Base-by-base conservation (phyloP, 257 asterid genomes). In the Catharanthus roseus region DNA sequence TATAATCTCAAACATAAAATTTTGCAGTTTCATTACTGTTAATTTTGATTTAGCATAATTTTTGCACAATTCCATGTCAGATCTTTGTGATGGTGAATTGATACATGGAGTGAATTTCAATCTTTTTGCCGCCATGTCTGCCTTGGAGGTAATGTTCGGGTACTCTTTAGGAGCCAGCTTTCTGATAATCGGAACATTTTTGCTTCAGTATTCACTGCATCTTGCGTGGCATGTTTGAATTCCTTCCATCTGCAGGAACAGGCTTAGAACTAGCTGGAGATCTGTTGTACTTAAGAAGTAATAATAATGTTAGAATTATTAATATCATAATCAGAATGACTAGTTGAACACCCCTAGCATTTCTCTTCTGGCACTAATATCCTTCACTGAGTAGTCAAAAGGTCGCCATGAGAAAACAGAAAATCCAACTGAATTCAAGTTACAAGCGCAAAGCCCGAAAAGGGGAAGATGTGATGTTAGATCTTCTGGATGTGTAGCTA, bases 71-170 rank as follows among this genome's bases (percentile, higher is more conserved):
- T 50, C n/a, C 49, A 28, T 68, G 38, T 8, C 90, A 95, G 99
- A 91, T 88, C 95, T 95, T 77, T 88, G 57, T 76, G 89, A 75
- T 74, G 97, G 91, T 72, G 97, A 95, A 82, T 95, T 95, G 77
- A 89, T 95, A 74, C 84, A 72, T 70, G 97, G 96, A 68, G 95
- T 87, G 26, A 88, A 87, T 78, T 95, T 95, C 82, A 91, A 95
- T 79, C 89, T 91, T 74, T 91, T 89, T 78, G 97, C 99, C 2
- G 99, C 99, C 83, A 91, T 95, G 99, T 91, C 99, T 58, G 97
- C 99, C 23, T 85, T 95, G 81, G 99, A 95, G 99, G 99, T 95
- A 87, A 84, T 75, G 54, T 60, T 74, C 41, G 56, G 23, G 47
- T 68, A 31, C 42, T 60, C 54, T 50, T 42, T 42, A 10, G 47